Evolutionary conservation across 1,284 basidiomycete species (phyloP), one percentile per base, ranked within the genome.

Genomic region (Sutorius eximius): DNA sequence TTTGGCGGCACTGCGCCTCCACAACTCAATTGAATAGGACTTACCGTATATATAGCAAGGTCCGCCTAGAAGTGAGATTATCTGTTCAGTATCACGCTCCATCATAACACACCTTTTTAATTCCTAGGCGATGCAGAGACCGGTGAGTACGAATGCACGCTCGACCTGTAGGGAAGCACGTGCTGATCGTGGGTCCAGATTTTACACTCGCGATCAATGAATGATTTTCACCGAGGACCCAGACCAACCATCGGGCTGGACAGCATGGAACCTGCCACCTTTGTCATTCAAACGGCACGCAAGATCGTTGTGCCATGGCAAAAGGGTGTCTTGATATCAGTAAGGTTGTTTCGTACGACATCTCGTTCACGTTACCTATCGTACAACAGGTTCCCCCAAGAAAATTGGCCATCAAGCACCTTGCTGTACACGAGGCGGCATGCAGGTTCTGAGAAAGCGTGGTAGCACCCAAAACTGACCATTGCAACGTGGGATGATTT

Each of bases 91-190:
- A 53, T 53, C 56, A 34, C 30, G 40, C 55, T 52, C 57, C 52
- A 16, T 59, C 59, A 53, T 46, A 60, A 57, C 67, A 56, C 59
- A 51, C 65, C 58, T 58, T 60, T 67, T 70, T 64, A 51, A 69
- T 69, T 40, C 11, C 52, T 32, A 37, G 37, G 37, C 36, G 57
- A 66, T 69, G 64, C 57, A 56, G 47, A 48, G 43, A 47, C 64
- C 56, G 54, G 68, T 64, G 51, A 51, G 55, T 7, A 11, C 36
- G 44, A 47, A 50, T 40, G 45, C 46, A 52, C 59, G 45, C 57
- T 52, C 43, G 29, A 43, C 61, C 63, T 55, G 58, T 38, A 58
- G 52, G 61, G 45, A 58, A 37, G 54, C 65, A 60, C 58, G 65
- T 62, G 61, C 55, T 70, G 56, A 67, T 57, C 49, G 43, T 50